Evolutionary conservation across 2,329 filamentous ascomycete genomes (phyloP).

Genomic region (Monosporascus sp.): DNA sequence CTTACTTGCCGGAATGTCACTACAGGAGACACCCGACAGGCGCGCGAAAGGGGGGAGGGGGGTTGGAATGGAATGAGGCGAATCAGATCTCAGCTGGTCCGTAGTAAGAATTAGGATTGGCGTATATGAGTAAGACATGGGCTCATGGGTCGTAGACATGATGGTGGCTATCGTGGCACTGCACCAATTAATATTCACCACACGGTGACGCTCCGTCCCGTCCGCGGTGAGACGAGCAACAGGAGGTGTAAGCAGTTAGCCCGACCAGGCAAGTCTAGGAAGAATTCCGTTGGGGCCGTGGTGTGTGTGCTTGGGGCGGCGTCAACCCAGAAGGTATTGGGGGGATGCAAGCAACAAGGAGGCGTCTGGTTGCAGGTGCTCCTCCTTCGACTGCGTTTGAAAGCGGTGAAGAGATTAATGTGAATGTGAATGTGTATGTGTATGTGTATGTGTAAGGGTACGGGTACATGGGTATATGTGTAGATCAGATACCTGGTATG

Average conservation of each 20-base stretch:
- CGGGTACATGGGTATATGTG: too few species aligned
- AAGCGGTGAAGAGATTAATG: background rate
- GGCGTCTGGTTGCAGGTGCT: background rate
- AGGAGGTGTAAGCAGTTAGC: background rate
- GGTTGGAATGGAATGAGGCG: background rate
- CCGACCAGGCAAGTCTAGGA: background rate
- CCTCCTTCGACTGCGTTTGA: background rate
- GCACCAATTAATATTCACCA: background rate
- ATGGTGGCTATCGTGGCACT: background rate
- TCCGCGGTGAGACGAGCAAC: background rate
- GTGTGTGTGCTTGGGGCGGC: constrained; percentile 1
- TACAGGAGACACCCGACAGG: background rate
- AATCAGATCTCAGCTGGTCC: background rate
- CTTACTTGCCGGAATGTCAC: background rate
- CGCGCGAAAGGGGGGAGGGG: background rate
- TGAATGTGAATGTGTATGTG: background rate
- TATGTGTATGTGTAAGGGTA: background rate
- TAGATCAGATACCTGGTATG: too few species aligned
- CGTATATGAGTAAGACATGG: background rate
- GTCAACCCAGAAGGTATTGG: background rate
- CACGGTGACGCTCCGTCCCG: background rate
- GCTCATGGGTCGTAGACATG: background rate
- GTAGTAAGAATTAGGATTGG: background rate
- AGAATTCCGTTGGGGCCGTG: constrained; percentile 1
- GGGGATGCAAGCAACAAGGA: background rate